phyloP scores from a whole-genome alignment of 1,284 basidiomycete genomes.

The Apiotrichum montevideense region DNA sequence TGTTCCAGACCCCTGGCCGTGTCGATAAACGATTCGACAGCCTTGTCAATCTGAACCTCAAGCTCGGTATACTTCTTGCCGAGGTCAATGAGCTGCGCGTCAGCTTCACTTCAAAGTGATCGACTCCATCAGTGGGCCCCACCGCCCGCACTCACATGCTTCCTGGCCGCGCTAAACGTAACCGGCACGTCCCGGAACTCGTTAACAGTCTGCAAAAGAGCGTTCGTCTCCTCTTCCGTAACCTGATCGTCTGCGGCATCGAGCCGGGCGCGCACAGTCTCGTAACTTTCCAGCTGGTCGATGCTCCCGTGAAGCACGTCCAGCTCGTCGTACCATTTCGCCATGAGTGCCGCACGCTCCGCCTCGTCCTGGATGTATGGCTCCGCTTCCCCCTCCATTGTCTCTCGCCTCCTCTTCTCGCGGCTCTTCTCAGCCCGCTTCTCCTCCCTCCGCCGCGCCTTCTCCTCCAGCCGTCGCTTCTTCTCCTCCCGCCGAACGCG shows the following conservation, averaged over 20 bases:
- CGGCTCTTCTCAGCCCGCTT: no score
- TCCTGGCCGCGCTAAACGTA: not conserved
- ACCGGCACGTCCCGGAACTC: slow-evolving; percentile 22
- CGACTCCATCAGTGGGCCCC: no score
- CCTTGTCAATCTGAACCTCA: not conserved
- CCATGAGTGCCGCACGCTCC: no score
- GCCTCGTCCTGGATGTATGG: no score
- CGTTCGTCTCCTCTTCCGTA: slow-evolving; percentile 8
- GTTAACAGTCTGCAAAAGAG: slow-evolving; percentile 18
- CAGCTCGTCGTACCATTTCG: no score
- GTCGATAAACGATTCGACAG: not conserved
- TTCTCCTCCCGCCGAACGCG: no score
- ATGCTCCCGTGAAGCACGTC: no score
- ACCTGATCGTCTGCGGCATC: slow-evolving; percentile 6
- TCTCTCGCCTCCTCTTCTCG: no score
- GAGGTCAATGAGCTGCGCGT: not conserved
- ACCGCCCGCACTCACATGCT: not conserved
- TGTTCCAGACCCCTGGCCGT: slow-evolving; percentile 25
- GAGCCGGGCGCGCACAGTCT: not conserved
- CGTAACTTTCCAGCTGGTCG: no score
- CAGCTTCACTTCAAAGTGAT: not conserved
- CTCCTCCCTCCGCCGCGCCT: no score
- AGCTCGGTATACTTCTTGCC: slow-evolving; percentile 1
- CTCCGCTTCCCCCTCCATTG: no score
- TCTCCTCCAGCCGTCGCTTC: no score